Conservation (phyloP, 306 rosid species). For the Vigna nakashimae region DNA sequence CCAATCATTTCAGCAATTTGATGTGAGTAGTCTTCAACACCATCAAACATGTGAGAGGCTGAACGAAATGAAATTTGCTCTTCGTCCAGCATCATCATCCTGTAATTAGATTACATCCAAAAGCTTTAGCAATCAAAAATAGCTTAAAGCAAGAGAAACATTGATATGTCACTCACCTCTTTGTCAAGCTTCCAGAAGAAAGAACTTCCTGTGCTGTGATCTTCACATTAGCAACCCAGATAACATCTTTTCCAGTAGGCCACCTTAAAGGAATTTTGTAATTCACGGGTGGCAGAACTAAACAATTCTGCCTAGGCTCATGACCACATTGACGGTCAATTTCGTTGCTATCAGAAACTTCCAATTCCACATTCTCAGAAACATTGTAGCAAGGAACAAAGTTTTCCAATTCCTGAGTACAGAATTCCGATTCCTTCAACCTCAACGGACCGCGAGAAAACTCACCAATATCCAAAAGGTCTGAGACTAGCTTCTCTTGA, state of each 20-base stretch:
- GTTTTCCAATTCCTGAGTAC: constrained; percentile 76
- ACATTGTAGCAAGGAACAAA: constrained; percentile 87
- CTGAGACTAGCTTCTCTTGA: constrained; percentile 86
- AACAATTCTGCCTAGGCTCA: constrained; percentile 68
- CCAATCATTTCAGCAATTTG: constrained; percentile 99
- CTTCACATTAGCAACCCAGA: constrained; percentile 92
- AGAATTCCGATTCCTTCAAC: constrained; percentile 81
- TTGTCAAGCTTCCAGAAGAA: constrained; percentile 96
- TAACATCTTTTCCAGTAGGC: constrained; percentile 98
- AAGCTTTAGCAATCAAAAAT: constrained; percentile 28
- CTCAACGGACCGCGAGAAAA: constrained; percentile 74
- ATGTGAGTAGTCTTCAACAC: constrained; percentile 94
- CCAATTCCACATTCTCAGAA: constrained; percentile 59
- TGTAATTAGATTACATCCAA: constrained; percentile 49
- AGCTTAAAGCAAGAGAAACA: neutral
- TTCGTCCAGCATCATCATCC: constrained; percentile 99
- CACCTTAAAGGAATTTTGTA: constrained; percentile 94
- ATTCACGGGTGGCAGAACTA: constrained; percentile 79
- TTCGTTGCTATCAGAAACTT: constrained; percentile 57
- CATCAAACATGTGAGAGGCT: constrained; percentile 91
- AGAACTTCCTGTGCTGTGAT: constrained; percentile 92
- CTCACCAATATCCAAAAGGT: constrained; percentile 90
- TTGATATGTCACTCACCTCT: constrained; percentile 61
- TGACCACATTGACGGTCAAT: constrained; percentile 66
- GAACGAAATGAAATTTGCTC: constrained; percentile 98